Conservation (phyloP, 2,329 filamentous ascomycete genomes). For the Talaromyces verruculosus region DNA sequence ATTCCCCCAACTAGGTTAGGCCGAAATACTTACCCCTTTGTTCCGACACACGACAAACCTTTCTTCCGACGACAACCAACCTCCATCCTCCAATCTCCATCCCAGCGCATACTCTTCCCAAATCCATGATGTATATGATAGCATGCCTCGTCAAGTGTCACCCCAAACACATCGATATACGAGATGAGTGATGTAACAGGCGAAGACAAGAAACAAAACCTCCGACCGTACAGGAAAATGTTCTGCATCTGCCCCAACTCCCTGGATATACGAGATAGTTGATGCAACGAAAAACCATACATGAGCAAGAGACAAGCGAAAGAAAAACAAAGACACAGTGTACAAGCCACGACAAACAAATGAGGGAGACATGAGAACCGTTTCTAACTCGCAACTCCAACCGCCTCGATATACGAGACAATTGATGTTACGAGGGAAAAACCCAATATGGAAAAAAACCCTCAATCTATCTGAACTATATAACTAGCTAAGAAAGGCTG, state of each 20-base stretch:
- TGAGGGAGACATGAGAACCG: not conserved
- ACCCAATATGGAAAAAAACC: not conserved
- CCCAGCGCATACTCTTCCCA: not conserved
- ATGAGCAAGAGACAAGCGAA: not conserved
- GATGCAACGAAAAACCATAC: not conserved
- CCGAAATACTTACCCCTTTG: not conserved
- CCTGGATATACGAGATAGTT: not conserved
- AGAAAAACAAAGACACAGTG: not conserved
- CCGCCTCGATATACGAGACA: conserved; percentile 5
- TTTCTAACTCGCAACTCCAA: not conserved
- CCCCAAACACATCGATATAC: not conserved
- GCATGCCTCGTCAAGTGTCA: not conserved
- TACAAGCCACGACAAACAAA: not conserved
- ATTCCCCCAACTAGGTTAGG: not conserved
- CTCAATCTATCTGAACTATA: not conserved
- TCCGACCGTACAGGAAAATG: not conserved
- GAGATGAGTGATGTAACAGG: not conserved
- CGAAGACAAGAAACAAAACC: not conserved
- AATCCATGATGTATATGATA: not conserved
- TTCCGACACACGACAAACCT: too few species aligned
- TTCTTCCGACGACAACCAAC: not conserved
- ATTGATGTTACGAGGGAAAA: conserved; percentile 1
- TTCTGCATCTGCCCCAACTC: not conserved
- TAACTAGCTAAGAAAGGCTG: not conserved
- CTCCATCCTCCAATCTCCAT: not conserved